Evolutionary conservation across 495 filamentous ascomycete species (phyloP).

Genomic region (Parathielavia appendiculata): DNA sequence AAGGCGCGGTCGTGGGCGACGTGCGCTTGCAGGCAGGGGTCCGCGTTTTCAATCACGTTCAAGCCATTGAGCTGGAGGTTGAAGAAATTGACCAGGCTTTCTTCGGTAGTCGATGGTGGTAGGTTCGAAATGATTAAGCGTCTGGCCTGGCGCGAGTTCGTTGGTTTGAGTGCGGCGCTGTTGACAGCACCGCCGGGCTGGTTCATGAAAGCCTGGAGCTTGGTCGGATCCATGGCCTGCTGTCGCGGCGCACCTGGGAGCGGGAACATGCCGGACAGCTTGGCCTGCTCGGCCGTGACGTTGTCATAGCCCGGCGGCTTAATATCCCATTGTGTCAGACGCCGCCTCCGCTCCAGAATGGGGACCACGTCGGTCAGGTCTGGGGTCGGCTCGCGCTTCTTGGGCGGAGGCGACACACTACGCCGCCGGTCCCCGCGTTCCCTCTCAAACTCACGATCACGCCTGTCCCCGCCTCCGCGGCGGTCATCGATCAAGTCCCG

Average conservation of each 20-base stretch:
- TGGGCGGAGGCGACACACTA: constrained; percentile 72
- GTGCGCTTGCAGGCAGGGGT: constrained; percentile 83
- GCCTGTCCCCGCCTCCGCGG: constrained; percentile 52
- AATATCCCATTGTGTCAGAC: constrained; percentile 98
- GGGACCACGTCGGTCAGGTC: constrained; percentile 82
- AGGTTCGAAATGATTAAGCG: constrained; percentile 84
- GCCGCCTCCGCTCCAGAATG: constrained; percentile 75
- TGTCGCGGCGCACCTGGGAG: constrained; percentile 92
- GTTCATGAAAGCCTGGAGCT: constrained; percentile 92
- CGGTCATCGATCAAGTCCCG: constrained; percentile 41
- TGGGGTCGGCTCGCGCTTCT: constrained; percentile 91
- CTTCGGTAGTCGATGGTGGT: constrained; percentile 61
- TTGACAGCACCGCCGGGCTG: constrained; percentile 68
- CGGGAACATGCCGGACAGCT: constrained; percentile 99
- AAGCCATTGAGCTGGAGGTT: constrained; percentile 92
- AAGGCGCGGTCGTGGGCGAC: constrained; percentile 71
- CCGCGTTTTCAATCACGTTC: constrained; percentile 76
- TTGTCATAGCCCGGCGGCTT: constrained; percentile 98
- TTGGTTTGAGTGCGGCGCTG: constrained; percentile 77
- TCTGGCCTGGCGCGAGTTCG: constrained; percentile 88
- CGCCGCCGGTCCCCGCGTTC: constrained; percentile 62
- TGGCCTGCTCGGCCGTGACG: constrained; percentile 97
- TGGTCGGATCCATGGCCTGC: constrained; percentile 92
- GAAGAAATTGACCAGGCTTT: constrained; percentile 76
- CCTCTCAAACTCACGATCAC: constrained; percentile 45